Percentiles rank a stretch among this genome's conserved stretches.
Conservation (phyloP, 2,329 filamentous ascomycete species). For the Clonostachys rosea region DNA sequence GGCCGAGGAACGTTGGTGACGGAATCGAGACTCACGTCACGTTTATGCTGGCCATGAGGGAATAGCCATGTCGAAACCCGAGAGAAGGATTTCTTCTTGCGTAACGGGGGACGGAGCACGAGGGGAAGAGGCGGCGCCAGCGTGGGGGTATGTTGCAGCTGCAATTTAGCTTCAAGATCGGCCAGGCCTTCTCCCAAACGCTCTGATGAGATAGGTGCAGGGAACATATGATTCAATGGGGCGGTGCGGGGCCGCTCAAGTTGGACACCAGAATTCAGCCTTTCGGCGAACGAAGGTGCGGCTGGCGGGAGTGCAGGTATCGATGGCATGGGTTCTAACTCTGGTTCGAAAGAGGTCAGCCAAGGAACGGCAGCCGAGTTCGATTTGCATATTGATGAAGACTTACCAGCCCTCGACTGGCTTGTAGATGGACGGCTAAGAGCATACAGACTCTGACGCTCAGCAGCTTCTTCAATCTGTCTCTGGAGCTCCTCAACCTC, state of each 20-base stretch:
- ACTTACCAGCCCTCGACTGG: conserved; percentile 21
- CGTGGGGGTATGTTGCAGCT: conserved; percentile 23
- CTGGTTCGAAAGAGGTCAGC: conserved; percentile 13
- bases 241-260: conserved; percentile 24
- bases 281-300: conserved; percentile 53
- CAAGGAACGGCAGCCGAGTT: no score
- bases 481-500: conserved; percentile 55
- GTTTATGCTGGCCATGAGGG: conserved; percentile 24
- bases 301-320: conserved; percentile 53
- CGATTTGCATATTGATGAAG: no score
- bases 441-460: conserved; percentile 54
- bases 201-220: no score
- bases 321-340: conserved; percentile 46
- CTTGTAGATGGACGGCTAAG: conserved; percentile 48
- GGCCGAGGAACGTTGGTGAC: conserved; percentile 52
- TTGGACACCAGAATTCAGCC: conserved; percentile 38
- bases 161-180: no score
- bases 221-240: conserved; percentile 5
- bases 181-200: no score
- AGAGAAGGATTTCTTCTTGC: conserved; percentile 65
- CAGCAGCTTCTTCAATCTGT: conserved; percentile 55
- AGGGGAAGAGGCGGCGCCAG: conserved; percentile 54
- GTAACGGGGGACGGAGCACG: conserved; percentile 52
- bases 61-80: conserved; percentile 57
- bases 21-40: conserved; percentile 38